phyloP scores from a whole-genome alignment of 495 filamentous ascomycete genomes.

The Hypoxylon fragiforme region DNA sequence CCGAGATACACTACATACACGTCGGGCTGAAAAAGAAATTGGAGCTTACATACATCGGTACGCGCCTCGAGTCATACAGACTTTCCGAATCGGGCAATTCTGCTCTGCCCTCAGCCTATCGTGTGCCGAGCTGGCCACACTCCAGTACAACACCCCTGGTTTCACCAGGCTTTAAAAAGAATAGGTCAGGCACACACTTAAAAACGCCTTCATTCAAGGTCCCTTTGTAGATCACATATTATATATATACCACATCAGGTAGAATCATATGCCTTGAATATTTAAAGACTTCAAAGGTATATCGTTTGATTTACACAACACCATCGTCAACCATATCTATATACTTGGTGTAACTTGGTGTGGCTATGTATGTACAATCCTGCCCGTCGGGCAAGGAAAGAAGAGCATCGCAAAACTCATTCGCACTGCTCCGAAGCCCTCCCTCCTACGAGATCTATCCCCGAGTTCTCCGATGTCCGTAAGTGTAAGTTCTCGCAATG shows the following conservation, averaged over 20 bases:
- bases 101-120: conserved; percentile 16
- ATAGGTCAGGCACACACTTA: no score
- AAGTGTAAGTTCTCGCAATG: conserved; percentile 14
- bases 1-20: no score
- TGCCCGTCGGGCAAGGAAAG: not conserved
- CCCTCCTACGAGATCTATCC: not conserved
- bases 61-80: not conserved
- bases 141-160: not conserved
- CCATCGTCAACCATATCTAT: no score
- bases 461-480: not conserved
- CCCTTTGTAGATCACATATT: no score
- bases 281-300: no score
- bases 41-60: no score
- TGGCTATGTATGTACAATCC: conserved; percentile 12
- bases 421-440: not conserved
- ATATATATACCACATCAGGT: no score
- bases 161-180: no score
- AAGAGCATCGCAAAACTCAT: not conserved
- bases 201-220: no score
- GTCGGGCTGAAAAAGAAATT: no score
- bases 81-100: conserved; percentile 27
- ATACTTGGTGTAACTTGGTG: not conserved
- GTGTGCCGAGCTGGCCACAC: conserved; percentile 5
- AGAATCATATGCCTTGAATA: no score
- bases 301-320: no score